Percentiles rank a stretch among this genome's conserved stretches.
These are phyloP conservation scores for Fraxinus ornus DNA, from an alignment of 305 asterid species.

Conservation along the genomic window DNA sequence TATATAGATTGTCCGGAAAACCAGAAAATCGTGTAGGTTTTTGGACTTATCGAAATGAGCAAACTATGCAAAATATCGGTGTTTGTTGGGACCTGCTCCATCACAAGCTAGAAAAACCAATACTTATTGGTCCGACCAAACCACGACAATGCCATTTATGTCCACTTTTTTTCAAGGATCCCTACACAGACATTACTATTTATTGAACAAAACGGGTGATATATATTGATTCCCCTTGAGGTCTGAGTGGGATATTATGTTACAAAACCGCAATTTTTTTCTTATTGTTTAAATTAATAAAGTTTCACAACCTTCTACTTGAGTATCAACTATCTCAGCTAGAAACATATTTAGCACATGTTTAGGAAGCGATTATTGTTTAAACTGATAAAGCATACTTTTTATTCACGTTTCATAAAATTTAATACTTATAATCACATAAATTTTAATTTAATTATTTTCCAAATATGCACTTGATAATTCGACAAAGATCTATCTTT, in stretches of 20 bases:
- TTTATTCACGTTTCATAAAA: too few relatives aligned
- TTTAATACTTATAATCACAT: background rate
- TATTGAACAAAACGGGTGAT: too few relatives aligned
- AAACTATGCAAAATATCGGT: background rate
- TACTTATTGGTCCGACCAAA: background rate
- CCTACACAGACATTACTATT: background rate
- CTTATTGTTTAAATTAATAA: background rate
- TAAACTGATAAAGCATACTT: background rate
- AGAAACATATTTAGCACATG: background rate
- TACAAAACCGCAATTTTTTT: too few relatives aligned
- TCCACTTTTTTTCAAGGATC: background rate
- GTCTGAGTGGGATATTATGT: background rate
- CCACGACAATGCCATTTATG: background rate
- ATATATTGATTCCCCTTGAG: background rate
- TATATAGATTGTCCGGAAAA: slow-evolving; percentile 11
- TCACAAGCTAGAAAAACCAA: background rate
- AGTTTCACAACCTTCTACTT: background rate
- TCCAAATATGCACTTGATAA: background rate
- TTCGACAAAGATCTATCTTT: background rate
- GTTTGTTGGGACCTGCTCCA: background rate
- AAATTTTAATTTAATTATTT: too few relatives aligned
- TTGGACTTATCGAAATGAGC: background rate
- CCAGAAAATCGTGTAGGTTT: background rate
- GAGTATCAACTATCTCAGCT: background rate
- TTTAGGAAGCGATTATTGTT: background rate